A percentile compares a stretch with the other conserved stretches of the same genome.
phyloP scores from a whole-genome alignment of 225 moss, liverwort and hornwort genomes.

The Asterella californica region DNA sequence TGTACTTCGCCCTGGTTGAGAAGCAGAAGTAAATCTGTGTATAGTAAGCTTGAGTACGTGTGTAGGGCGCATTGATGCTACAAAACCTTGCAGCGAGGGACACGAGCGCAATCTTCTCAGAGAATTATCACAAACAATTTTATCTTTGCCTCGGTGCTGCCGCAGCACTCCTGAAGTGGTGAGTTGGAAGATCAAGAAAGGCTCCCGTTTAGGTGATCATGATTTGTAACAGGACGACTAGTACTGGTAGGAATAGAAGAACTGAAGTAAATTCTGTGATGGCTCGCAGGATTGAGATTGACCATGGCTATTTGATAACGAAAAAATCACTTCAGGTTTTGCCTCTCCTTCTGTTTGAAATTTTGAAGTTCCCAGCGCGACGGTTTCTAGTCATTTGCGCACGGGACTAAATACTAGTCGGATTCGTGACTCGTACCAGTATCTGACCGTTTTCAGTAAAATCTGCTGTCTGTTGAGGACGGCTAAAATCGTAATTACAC shows the following conservation, averaged over 20 bases:
- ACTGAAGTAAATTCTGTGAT: neutral
- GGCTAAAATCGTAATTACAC: neutral
- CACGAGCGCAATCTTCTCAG: slow-evolving; percentile 52
- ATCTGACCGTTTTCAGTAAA: neutral
- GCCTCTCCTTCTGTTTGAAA: neutral
- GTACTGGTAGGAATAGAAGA: no score
- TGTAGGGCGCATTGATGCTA: slow-evolving; percentile 64
- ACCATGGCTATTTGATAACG: slow-evolving; percentile 66
- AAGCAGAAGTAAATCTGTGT: neutral
- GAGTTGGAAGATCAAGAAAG: neutral
- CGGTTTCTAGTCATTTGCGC: no score
- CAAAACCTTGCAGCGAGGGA: slow-evolving; percentile 66
- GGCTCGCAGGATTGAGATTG: slow-evolving; percentile 58
- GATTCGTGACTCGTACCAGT: neutral
- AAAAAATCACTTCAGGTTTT: slow-evolving; percentile 71
- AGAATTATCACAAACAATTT: slow-evolving; percentile 81
- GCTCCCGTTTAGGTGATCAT: neutral
- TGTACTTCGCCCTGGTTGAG: neutral
- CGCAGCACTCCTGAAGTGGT: slow-evolving; percentile 88
- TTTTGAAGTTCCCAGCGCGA: neutral
- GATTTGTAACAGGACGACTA: neutral
- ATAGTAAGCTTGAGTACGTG: slow-evolving; percentile 1
- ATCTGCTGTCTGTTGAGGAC: neutral
- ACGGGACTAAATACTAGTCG: neutral
- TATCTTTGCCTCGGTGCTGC: slow-evolving; percentile 89